These are phyloP conservation scores for Fraxinus paxiana DNA, from an alignment of 305 asterid genomes.

Conservation along the genomic window DNA sequence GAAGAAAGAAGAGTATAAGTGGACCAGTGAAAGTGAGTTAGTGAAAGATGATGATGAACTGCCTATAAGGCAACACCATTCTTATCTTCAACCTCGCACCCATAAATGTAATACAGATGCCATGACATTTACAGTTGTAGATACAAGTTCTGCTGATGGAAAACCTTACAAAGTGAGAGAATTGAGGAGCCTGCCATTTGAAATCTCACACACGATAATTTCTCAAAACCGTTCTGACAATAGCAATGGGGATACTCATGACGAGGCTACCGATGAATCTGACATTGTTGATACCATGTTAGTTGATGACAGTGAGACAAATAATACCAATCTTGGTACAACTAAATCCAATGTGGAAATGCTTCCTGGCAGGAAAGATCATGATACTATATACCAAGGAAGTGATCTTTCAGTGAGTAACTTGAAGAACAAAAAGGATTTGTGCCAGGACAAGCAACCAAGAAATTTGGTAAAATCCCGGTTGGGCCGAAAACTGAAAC, in stretches of 20 bases:
- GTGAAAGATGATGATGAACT: slow-evolving; percentile 38
- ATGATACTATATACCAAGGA: slow-evolving; percentile 18
- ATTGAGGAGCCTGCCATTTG: slow-evolving; percentile 46
- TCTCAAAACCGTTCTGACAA: slow-evolving; percentile 6
- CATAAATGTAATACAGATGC: slow-evolving; percentile 34
- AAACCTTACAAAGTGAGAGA: slow-evolving; percentile 42
- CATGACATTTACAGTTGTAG: slow-evolving; percentile 57
- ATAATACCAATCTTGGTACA: slow-evolving; percentile 14
- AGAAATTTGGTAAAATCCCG: slow-evolving; percentile 26
- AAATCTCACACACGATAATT: slow-evolving; percentile 21
- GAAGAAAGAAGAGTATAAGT: slow-evolving; percentile 26
- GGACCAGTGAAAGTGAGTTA: slow-evolving; percentile 23
- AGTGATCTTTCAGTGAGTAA: slow-evolving; percentile 20
- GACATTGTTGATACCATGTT: slow-evolving; percentile 24
- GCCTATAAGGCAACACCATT: slow-evolving; percentile 37
- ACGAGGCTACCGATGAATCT: slow-evolving; percentile 39
- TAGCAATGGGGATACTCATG: slow-evolving; percentile 25
- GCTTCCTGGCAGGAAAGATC: slow-evolving; percentile 22
- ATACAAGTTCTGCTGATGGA: slow-evolving; percentile 55
- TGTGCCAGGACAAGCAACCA: slow-evolving; percentile 26
- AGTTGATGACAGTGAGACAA: slow-evolving; percentile 16
- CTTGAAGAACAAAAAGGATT: slow-evolving; percentile 24
- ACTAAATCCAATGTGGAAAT: slow-evolving; percentile 24
- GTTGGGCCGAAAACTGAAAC: slow-evolving; percentile 31
- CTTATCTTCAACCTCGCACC: slow-evolving; percentile 68